Evolutionary conservation across 2,329 filamentous ascomycete species (phyloP).

Genomic region (Ophiostoma populinum): DNA sequence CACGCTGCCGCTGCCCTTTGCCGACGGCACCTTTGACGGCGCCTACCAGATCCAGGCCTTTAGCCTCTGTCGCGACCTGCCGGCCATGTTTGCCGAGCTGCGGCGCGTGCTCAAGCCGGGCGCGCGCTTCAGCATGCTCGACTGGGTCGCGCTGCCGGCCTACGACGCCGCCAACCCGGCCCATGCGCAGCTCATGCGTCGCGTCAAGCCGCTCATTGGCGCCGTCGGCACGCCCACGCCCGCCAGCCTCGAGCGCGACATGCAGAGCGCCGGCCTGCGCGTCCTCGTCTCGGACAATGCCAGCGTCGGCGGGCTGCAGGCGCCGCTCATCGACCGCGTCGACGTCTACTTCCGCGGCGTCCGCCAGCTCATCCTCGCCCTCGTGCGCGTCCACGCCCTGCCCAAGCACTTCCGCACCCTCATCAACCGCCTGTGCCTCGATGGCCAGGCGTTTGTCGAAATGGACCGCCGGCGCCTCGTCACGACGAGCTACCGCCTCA

Average conservation of each 20-base stretch:
- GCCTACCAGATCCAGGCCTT: slow-evolving; percentile 41
- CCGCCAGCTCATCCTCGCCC: slow-evolving; percentile 28
- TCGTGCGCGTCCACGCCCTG: slow-evolving; percentile 28
- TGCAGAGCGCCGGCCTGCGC: slow-evolving; percentile 28
- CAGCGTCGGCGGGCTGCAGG: slow-evolving; percentile 31
- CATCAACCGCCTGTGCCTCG: slow-evolving; percentile 33
- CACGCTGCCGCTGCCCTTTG: slow-evolving; percentile 31
- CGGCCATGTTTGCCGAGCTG: slow-evolving; percentile 29
- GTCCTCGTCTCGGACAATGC: slow-evolving; percentile 32
- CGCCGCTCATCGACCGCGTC: slow-evolving; percentile 34
- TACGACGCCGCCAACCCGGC: slow-evolving; percentile 28
- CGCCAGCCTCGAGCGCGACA: slow-evolving; percentile 25
- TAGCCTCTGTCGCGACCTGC: slow-evolving; percentile 32
- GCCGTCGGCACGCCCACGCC: slow-evolving; percentile 36
- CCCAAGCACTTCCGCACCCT: slow-evolving; percentile 34
- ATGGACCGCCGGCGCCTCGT: slow-evolving; percentile 36
- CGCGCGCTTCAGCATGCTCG: slow-evolving; percentile 30
- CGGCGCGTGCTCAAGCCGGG: slow-evolving; percentile 32
- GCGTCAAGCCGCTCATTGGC: slow-evolving; percentile 36
- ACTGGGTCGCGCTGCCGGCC: slow-evolving; percentile 34
- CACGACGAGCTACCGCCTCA: slow-evolving; percentile 34
- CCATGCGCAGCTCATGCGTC: slow-evolving; percentile 33
- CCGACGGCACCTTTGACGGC: slow-evolving; percentile 29
- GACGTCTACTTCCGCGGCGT: slow-evolving; percentile 35
- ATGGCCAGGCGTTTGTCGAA: slow-evolving; percentile 36